These are phyloP conservation scores for Fraxinus nigra DNA, from an alignment of 305 asterid species.

Conservation along the genomic window DNA sequence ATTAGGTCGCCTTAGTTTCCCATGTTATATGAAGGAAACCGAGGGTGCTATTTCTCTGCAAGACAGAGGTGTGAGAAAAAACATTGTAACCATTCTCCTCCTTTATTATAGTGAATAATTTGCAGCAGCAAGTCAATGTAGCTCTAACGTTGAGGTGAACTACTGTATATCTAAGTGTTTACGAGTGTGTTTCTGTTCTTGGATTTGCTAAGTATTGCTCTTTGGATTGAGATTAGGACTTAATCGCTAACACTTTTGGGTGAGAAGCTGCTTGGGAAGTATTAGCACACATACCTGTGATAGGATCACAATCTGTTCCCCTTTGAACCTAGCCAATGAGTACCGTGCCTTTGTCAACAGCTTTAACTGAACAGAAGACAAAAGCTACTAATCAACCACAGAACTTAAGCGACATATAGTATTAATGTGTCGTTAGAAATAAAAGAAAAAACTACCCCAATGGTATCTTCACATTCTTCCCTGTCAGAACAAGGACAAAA, in stretches of 20 bases:
- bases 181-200: not conserved
- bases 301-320: slow-evolving; percentile 74
- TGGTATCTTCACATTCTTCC: slow-evolving; percentile 88
- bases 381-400: slow-evolving; percentile 23
- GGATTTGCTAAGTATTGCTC: not conserved
- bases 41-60: not conserved
- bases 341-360: slow-evolving; percentile 65
- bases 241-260: not conserved
- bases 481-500: slow-evolving; percentile 44
- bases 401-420: slow-evolving; percentile 38
- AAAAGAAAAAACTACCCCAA: slow-evolving; percentile 60
- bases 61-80: not conserved
- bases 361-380: slow-evolving; percentile 50
- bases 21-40: not conserved
- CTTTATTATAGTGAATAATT: not conserved
- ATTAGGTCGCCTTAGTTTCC: not conserved
- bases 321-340: slow-evolving; percentile 61
- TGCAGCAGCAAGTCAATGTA: not conserved
- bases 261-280: slow-evolving; percentile 13
- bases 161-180: not conserved
- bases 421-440: slow-evolving; percentile 25
- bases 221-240: not conserved
- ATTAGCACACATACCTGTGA: slow-evolving; percentile 57
- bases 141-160: not conserved
- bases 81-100: not conserved